These are phyloP conservation scores for Flaveria robusta DNA, from an alignment of 129 eudicot species.

Conservation along the genomic window DNA sequence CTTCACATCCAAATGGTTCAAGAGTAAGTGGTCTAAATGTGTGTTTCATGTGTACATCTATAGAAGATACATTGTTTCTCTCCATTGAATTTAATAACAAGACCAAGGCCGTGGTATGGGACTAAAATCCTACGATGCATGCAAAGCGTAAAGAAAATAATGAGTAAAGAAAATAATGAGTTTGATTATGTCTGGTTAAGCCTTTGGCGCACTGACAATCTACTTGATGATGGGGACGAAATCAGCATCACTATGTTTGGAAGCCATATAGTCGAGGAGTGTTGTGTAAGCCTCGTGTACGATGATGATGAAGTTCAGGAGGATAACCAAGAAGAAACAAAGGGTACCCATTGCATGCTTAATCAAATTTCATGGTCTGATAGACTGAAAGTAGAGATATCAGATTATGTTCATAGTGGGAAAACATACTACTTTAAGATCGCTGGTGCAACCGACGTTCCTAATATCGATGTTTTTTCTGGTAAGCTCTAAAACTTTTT, in stretches of 20 bases:
- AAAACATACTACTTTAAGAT: conserved; percentile 20
- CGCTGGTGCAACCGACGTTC: not conserved
- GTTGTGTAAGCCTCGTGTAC: conserved; percentile 11
- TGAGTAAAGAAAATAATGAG: too few species aligned
- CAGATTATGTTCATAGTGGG: conserved; percentile 6
- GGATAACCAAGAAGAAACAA: not conserved
- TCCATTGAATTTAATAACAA: conserved; percentile 1
- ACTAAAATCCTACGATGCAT: not conserved
- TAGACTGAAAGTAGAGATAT: conserved; percentile 7
- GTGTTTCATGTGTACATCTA: not conserved
- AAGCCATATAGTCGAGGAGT: not conserved
- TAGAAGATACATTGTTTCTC: not conserved
- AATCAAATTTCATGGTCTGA: conserved; percentile 10
- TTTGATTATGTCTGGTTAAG: not conserved
- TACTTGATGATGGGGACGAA: conserved; percentile 14
- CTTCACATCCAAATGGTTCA: not conserved
- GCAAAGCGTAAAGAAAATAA: not conserved
- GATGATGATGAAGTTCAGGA: not conserved
- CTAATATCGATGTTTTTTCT: conserved; percentile 10
- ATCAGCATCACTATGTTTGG: not conserved
- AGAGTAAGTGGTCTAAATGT: conserved; percentile 11
- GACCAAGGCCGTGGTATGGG: conserved; percentile 16
- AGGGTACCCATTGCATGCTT: not conserved
- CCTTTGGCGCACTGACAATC: conserved; percentile 18
- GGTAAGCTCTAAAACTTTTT: conserved; percentile 1